Base-by-base conservation (phyloP, 2,329 filamentous ascomycete genomes). In the Ceratocystis lukuohia region DNA sequence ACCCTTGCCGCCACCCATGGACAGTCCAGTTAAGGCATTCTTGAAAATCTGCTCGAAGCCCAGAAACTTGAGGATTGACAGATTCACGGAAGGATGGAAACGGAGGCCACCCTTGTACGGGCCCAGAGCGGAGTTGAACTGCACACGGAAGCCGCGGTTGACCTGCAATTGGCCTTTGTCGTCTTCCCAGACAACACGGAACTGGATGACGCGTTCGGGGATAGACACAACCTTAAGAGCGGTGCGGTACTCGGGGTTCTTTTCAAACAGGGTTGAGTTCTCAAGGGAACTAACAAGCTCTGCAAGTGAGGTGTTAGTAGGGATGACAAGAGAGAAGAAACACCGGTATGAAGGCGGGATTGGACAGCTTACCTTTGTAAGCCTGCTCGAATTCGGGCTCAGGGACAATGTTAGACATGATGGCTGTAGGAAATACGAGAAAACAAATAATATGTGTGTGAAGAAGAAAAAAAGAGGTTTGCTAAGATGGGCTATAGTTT, bases 21-120 rank as follows among this genome's bases (percentile, higher is more conserved):
- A 77, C 80, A 76, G 80, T 74, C 94, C 94, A 69, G 94, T 97
- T 72, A 97, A 81, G 71, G 94, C 94, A 89, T 97, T 97, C 85
- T 97, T 97, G 84, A 97, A 97, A 80, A 93, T 95, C 81, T 97
- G 94, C 86, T 99, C 94, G 74, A 97, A 97, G 71, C 93, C 94
- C 75, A 99, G 84, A 81, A 97, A 97, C 82, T 99, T 99, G 73
- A 99, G 85, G 74, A 88, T 85, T 69, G 83, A 86, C 74, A 88
- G 76, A 78, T 88, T 94, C 77, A 94, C 90, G 10, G 87, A 86
- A 69, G 93, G 94, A 78, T 99, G 94, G 78, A 99, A 91, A 72
- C 94, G 84, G 72, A 97, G 86, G 76, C 94, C 94, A 71, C 94
- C 94, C 85, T 97, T 97, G 88, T 96, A 97, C 65, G 94, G 94